Base-by-base conservation (phyloP, 345 rosid genomes). In the Dipteronia dyeriana region DNA sequence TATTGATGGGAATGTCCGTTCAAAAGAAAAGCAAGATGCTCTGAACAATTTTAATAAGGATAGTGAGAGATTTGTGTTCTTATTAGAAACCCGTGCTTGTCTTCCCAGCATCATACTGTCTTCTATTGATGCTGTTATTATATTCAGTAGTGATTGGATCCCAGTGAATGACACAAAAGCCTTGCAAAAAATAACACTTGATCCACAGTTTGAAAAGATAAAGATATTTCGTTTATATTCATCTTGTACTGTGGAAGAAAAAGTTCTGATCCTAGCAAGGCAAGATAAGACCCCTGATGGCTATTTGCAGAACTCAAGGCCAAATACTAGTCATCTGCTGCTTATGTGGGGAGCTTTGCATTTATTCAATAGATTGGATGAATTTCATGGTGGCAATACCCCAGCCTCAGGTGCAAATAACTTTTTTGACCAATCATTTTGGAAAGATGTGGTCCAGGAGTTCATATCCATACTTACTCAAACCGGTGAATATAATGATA, bases 81-180 rank as follows among this genome's bases (percentile, higher is more conserved):
- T 96, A 78, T 83, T 94, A 84, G 99, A 94, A 87, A 87, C 84
- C 68, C 94, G 97, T 75, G 95, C 97, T 80, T 92, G 99, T 84
- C 78, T 47, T 80, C 69, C 86, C 66, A 82, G 89, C 86, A 87
- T 94, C 79, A 92, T 88, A 79, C 85, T 96, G 76, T 86, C 89
- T 70, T 87, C 93, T 38, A 88, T 93, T 78, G 91, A 90, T 82
- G 76, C 83, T 71, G 90, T 91, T 63, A 91, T 96, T 81, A 82
- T 96, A 81, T 92, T 86, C 80, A 87, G 84, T 75, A 96, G 98
- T 79, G 94, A 90, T 76, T 90, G 91, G 94, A 90, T 71, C 84
- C 98, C 94, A 17, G 75, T 78, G 65, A 91, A 82, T 76, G 99
- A 96, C 78, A 54, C 91, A 76, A 87, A 85, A 84, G 80, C 84